A percentile compares a stretch with the other conserved stretches of the same genome.
These are phyloP conservation scores for Calocera viscosa DNA, from an alignment of 768 basidiomycete species.

Conservation along the genomic window DNA sequence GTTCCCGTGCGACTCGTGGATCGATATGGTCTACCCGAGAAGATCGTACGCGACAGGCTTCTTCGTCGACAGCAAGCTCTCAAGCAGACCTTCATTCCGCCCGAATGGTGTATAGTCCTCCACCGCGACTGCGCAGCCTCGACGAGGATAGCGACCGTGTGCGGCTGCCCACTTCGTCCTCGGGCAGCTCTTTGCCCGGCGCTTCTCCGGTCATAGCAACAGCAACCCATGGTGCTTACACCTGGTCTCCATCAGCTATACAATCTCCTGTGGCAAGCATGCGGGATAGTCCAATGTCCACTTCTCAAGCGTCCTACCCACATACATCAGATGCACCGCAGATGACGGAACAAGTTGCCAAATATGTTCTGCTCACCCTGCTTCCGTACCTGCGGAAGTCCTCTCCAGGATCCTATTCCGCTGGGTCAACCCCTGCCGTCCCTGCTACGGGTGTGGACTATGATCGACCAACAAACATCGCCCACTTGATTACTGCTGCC, in stretches of 20 bases:
- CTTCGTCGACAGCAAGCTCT: neutral
- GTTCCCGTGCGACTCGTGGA: neutral
- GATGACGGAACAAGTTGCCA: neutral
- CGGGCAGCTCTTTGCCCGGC: neutral
- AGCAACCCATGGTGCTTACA: neutral
- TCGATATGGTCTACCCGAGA: neutral
- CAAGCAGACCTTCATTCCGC: neutral
- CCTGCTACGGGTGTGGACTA: neutral
- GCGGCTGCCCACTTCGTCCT: neutral
- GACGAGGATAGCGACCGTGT: neutral
- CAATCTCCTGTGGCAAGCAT: neutral
- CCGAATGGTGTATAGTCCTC: neutral
- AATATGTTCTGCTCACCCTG: neutral
- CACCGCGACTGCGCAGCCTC: neutral
- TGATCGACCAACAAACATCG: neutral
- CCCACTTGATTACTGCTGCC: neutral
- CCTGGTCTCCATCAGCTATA: neutral
- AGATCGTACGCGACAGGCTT: neutral
- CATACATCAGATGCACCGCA: neutral
- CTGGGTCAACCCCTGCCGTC: neutral
- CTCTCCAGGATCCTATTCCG: neutral
- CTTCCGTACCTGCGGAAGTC: conserved; percentile 2
- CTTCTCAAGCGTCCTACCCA: neutral
- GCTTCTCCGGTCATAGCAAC: neutral
- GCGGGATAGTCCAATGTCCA: neutral